phyloP scores from a whole-genome alignment of 768 basidiomycete species.

The Pholiota conissans region DNA sequence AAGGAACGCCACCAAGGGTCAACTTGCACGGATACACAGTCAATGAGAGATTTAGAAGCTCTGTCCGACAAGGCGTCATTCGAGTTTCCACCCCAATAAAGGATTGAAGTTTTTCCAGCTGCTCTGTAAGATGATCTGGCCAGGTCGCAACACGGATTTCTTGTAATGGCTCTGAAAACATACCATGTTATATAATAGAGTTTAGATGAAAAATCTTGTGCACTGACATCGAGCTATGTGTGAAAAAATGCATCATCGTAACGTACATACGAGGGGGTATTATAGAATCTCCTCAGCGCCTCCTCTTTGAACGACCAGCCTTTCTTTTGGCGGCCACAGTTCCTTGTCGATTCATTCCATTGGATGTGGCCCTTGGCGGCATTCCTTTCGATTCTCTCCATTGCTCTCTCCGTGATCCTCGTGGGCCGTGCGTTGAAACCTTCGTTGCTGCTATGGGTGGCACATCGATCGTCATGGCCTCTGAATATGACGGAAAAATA shows the following conservation, averaged over 20 bases:
- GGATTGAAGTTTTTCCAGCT: not conserved
- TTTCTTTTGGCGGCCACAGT: constrained; percentile 58
- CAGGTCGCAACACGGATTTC: not conserved
- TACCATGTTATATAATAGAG: not conserved
- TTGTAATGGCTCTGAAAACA: not conserved
- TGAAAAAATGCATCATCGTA: constrained; percentile 7
- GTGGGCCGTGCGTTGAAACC: constrained; percentile 83
- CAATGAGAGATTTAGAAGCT: constrained; percentile 25
- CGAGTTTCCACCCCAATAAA: constrained; percentile 16
- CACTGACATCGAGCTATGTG: not conserved
- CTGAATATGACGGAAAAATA: constrained; percentile 24
- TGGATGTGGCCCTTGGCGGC: constrained; percentile 45
- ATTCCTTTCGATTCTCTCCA: constrained; percentile 85
- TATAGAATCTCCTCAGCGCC: constrained; percentile 46
- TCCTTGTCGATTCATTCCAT: constrained; percentile 70
- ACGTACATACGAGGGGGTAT: constrained; percentile 18
- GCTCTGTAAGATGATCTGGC: not conserved
- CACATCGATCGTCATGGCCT: constrained; percentile 57
- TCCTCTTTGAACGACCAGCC: constrained; percentile 69
- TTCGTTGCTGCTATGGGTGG: constrained; percentile 25
- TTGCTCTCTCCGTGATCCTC: constrained; percentile 73
- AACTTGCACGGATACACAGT: constrained; percentile 28
- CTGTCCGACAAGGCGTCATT: constrained; percentile 28
- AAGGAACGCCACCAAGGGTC: constrained; percentile 18
- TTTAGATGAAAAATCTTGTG: too few species aligned